A percentile compares a stretch with the other conserved stretches of the same genome.
Evolutionary conservation across 306 rosid species (phyloP).

Genomic region (Neltuma alba): DNA sequence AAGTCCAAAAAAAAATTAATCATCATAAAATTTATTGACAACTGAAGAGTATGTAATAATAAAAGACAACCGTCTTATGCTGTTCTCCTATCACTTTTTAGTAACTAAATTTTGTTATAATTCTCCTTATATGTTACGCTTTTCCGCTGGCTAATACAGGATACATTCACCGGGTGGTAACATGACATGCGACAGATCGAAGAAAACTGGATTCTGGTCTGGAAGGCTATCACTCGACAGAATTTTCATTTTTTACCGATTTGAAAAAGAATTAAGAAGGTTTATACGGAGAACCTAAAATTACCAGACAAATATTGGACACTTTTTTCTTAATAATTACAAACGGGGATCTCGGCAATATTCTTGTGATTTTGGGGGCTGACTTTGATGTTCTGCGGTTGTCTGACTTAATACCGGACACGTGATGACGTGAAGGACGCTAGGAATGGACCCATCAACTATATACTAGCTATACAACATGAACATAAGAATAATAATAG

Average conservation of each 20-base stretch:
- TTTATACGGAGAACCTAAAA: not conserved
- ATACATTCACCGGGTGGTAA: not conserved
- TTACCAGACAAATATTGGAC: not conserved
- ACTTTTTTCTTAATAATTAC: not conserved
- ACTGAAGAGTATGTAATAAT: no score
- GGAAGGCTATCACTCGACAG: not conserved
- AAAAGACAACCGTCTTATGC: no score
- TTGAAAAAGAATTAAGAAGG: not conserved
- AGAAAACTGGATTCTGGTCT: not conserved
- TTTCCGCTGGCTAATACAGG: not conserved
- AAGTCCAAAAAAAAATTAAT: no score
- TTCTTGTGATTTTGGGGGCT: not conserved
- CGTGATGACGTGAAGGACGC: conserved; percentile 28
- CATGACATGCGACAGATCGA: not conserved
- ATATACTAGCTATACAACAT: not conserved
- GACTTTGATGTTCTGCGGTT: not conserved
- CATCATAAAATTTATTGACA: no score
- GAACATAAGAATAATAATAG: no score
- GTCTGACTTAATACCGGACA: not conserved
- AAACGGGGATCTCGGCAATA: not conserved
- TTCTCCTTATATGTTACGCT: not conserved
- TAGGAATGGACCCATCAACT: conserved; percentile 12
- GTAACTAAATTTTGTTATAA: no score
- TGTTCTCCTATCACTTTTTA: no score
- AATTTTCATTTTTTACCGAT: not conserved